Evolutionary conservation across 768 basidiomycete species (phyloP).

Genomic region (Mycena belliarum): DNA sequence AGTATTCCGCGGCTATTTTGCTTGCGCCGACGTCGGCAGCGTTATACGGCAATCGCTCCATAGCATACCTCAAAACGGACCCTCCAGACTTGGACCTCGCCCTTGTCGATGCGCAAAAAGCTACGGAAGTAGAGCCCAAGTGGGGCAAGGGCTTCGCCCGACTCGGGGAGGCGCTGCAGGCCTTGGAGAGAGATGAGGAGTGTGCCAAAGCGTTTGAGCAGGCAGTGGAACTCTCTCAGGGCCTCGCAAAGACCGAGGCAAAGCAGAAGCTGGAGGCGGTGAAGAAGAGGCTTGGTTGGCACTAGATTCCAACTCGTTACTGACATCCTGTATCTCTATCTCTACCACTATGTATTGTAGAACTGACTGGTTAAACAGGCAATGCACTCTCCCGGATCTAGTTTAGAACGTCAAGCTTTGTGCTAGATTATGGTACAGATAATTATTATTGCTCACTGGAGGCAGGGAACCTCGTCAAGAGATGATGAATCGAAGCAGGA

Average conservation of each 20-base stretch:
- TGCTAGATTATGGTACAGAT: not conserved
- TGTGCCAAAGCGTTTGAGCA: conserved; percentile 19
- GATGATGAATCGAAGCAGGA: too few relatives aligned
- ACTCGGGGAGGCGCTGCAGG: conserved; percentile 24
- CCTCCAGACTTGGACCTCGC: conserved; percentile 20
- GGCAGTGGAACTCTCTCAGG: conserved; percentile 18
- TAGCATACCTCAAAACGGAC: conserved; percentile 23
- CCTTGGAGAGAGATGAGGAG: conserved; percentile 13
- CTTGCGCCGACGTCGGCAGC: conserved; percentile 20
- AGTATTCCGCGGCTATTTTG: conserved; percentile 20
- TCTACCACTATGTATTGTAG: conserved; percentile 9
- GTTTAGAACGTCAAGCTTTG: not conserved
- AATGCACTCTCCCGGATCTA: not conserved
- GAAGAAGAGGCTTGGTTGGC: conserved; percentile 35
- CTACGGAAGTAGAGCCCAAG: conserved; percentile 23
- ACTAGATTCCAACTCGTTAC: conserved; percentile 43
- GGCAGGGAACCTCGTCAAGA: too few relatives aligned
- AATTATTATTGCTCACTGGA: not conserved
- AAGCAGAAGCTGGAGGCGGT: conserved; percentile 25
- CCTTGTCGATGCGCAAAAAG: conserved; percentile 23
- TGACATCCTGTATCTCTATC: too few relatives aligned
- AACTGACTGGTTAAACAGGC: not conserved
- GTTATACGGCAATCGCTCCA: conserved; percentile 23
- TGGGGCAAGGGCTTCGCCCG: conserved; percentile 25
- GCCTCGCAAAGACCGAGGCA: conserved; percentile 30